Percentiles rank a stretch among this genome's conserved stretches.
Conservation (phyloP, 768 basidiomycete genomes). For the Suillus tomentosus region DNA sequence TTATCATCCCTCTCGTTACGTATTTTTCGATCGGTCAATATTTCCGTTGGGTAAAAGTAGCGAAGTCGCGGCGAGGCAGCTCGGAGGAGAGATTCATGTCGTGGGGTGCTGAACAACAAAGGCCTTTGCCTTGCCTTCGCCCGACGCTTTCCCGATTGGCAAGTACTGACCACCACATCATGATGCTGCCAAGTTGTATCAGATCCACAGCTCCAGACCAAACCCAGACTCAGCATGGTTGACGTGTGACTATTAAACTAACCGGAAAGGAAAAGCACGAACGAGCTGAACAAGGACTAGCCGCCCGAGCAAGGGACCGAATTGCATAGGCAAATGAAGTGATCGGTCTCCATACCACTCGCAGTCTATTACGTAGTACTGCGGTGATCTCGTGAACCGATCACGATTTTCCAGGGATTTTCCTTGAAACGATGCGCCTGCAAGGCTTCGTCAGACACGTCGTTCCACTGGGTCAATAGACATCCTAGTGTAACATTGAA, state of each 20-base stretch:
- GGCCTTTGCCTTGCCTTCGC: background rate
- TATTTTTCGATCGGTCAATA: background rate
- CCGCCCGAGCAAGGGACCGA: background rate
- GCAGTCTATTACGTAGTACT: background rate
- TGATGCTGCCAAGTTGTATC: background rate
- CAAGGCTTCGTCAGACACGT: background rate
- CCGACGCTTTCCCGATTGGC: background rate
- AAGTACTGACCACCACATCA: background rate
- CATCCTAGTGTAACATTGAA: background rate
- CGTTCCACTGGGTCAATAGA: background rate
- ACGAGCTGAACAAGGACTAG: background rate
- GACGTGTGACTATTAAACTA: background rate
- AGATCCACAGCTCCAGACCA: too few species aligned
- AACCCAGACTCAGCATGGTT: background rate
- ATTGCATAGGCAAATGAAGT: background rate
- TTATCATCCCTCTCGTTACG: background rate
- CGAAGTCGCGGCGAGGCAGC: background rate
- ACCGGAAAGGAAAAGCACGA: background rate
- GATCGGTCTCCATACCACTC: background rate
- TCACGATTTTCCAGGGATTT: background rate
- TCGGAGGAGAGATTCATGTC: background rate
- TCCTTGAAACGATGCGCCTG: background rate
- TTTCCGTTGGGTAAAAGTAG: background rate
- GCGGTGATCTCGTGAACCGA: background rate
- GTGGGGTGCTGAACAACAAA: background rate